phyloP scores from a whole-genome alignment of 2,329 filamentous ascomycete genomes.

The Beauveria scarabaeidicola region DNA sequence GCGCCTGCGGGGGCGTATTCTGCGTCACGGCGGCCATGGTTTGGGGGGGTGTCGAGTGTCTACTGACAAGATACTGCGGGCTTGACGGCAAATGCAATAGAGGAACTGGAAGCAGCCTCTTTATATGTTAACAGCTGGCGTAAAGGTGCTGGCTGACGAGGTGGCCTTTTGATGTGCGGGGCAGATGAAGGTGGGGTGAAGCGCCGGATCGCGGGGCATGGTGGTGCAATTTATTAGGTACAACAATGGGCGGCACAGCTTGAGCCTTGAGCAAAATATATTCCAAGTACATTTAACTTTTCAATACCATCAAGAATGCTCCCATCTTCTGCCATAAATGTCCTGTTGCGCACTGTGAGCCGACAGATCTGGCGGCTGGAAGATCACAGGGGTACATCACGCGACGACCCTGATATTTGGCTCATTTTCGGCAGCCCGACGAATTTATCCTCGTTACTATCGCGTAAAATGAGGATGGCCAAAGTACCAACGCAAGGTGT shows the following conservation, averaged over 20 bases:
- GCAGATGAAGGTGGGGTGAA: slow-evolving; percentile 5
- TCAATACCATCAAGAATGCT: too few relatives aligned
- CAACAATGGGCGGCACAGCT: background rate
- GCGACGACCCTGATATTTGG: background rate
- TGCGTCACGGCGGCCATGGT: background rate
- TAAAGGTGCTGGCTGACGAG: background rate
- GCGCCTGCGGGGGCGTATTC: slow-evolving; percentile 59
- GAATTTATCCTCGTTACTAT: background rate
- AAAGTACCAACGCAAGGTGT: background rate
- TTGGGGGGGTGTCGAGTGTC: background rate
- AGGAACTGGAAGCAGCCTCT: background rate
- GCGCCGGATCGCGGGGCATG: background rate
- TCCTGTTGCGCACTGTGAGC: too few relatives aligned
- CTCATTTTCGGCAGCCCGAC: too few relatives aligned
- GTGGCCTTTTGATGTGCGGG: slow-evolving; percentile 3
- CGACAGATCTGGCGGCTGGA: background rate
- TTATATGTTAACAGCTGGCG: background rate
- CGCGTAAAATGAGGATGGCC: background rate
- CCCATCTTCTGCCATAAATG: too few relatives aligned
- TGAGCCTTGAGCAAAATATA: background rate
- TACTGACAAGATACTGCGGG: background rate
- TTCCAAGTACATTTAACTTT: too few relatives aligned
- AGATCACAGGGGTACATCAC: background rate
- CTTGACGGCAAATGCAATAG: background rate
- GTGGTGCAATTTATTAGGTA: background rate